Evolutionary conservation across 192 early-diverging fungal species (phyloP).

Genomic region (Nowakowskiella sp.): DNA sequence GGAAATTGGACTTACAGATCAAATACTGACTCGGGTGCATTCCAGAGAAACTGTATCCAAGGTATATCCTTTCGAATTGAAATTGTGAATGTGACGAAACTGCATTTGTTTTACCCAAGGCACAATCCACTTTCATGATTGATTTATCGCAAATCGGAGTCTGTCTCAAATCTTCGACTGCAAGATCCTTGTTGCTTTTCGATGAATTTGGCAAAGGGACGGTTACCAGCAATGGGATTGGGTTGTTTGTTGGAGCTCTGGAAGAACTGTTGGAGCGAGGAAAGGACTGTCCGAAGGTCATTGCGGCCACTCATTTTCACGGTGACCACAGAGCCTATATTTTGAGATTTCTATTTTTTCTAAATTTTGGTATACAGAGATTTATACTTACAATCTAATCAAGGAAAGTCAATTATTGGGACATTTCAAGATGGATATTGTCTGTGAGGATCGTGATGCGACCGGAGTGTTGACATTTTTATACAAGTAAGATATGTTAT

Average conservation of each 20-base stretch:
- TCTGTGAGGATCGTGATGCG: slow-evolving; percentile 17
- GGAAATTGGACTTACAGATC: slow-evolving; percentile 64
- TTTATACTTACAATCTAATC: slow-evolving; percentile 41
- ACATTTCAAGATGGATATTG: slow-evolving; percentile 52
- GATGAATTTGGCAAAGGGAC: slow-evolving; percentile 88
- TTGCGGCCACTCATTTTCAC: slow-evolving; percentile 87
- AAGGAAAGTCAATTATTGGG: slow-evolving; percentile 25
- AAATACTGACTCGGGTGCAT: slow-evolving; percentile 67
- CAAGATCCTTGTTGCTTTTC: slow-evolving; percentile 52
- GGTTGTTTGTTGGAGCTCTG: slow-evolving; percentile 66
- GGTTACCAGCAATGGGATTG: slow-evolving; percentile 60
- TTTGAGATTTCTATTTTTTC: neutral
- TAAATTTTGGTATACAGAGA: slow-evolving; percentile 20
- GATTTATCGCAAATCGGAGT: slow-evolving; percentile 58
- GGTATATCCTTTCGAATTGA: slow-evolving; percentile 13
- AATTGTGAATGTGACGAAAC: neutral
- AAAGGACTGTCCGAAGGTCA: slow-evolving; percentile 50
- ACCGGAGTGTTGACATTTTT: slow-evolving; percentile 47
- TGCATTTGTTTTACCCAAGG: slow-evolving; percentile 20
- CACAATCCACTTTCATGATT: slow-evolving; percentile 64
- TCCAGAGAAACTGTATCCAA: slow-evolving; percentile 61
- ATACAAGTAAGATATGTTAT: slow-evolving; percentile 36
- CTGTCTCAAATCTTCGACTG: slow-evolving; percentile 43
- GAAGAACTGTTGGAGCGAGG: slow-evolving; percentile 42
- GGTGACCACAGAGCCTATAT: slow-evolving; percentile 32